Percentiles rank a stretch among this genome's conserved stretches.
Evolutionary conservation across 805 yeast genomes (phyloP).

Genomic region (Cyberlindnera mrakii): DNA sequence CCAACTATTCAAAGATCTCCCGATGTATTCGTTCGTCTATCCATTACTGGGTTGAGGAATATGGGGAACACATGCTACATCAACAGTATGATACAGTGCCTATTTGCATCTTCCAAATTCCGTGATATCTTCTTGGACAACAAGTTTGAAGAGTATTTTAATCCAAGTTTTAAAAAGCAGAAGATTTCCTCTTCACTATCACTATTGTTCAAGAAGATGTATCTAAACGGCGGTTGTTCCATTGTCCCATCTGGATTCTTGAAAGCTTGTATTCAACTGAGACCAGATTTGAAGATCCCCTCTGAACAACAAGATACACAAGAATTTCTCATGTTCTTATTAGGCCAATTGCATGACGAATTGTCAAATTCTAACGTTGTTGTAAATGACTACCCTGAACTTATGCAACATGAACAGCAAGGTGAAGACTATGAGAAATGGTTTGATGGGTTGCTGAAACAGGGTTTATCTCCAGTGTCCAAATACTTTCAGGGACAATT

Average conservation of each 20-base stretch:
- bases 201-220: slow-evolving; percentile 51
- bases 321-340: slow-evolving; percentile 60
- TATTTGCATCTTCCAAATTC: slow-evolving; percentile 50
- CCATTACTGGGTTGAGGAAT: slow-evolving; percentile 59
- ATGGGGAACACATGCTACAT: slow-evolving; percentile 73
- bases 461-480: slow-evolving; percentile 64
- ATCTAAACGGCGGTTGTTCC: slow-evolving; percentile 49
- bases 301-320: slow-evolving; percentile 79
- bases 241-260: slow-evolving; percentile 64
- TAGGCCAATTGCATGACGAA: slow-evolving; percentile 69
- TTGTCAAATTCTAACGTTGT: slow-evolving; percentile 35
- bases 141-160: slow-evolving; percentile 38
- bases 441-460: slow-evolving; percentile 48
- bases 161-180: slow-evolving; percentile 23
- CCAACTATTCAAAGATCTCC: slow-evolving; percentile 34
- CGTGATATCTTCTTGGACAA: slow-evolving; percentile 42
- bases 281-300: slow-evolving; percentile 67
- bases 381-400: slow-evolving; percentile 32
- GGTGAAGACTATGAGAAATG: slow-evolving; percentile 54
- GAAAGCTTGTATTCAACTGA: slow-evolving; percentile 40
- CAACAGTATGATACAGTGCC: slow-evolving; percentile 65
- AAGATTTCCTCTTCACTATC: slow-evolving; percentile 41
- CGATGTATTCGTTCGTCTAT: slow-evolving; percentile 34
- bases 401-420: slow-evolving; percentile 30
- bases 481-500: slow-evolving; percentile 68